Percentiles rank a stretch among this genome's conserved stretches.
phyloP scores from a whole-genome alignment of 2,329 filamentous ascomycete genomes.

The Sporothrix mexicana region DNA sequence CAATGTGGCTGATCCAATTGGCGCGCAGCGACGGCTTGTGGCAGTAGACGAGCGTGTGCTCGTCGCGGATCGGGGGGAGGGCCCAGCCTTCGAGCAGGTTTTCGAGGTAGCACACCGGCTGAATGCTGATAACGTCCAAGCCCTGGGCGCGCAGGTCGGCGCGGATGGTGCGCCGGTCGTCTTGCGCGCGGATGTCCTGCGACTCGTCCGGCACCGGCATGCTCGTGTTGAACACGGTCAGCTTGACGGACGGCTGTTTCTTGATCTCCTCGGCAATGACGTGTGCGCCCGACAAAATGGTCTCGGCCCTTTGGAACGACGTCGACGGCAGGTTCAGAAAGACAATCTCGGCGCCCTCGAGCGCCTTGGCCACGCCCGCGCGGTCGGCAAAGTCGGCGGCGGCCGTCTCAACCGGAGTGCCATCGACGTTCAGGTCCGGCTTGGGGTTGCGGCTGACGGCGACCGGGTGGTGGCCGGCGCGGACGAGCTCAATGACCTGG shows the following conservation, averaged over 20 bases:
- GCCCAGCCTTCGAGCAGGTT: constrained; percentile 50
- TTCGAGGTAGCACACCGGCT: constrained; percentile 49
- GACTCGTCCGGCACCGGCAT: constrained; percentile 41
- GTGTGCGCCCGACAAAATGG: constrained; percentile 61
- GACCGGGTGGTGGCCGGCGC: constrained; percentile 40
- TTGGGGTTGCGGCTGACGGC: constrained; percentile 41
- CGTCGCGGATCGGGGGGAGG: constrained; percentile 45
- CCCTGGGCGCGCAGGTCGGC: constrained; percentile 42
- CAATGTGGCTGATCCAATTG: constrained; percentile 50
- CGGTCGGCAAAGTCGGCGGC: constrained; percentile 38
- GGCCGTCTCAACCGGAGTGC: constrained; percentile 37
- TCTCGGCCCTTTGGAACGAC: constrained; percentile 46
- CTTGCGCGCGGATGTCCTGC: constrained; percentile 40
- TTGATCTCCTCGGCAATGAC: constrained; percentile 60
- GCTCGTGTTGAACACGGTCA: constrained; percentile 42
- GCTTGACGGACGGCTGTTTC: constrained; percentile 58
- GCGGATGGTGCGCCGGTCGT: constrained; percentile 45
- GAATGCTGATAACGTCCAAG: constrained; percentile 45
- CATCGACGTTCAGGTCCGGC: constrained; percentile 36
- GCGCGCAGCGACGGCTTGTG: constrained; percentile 47
- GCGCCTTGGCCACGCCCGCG: constrained; percentile 33
- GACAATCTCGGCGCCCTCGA: constrained; percentile 38
- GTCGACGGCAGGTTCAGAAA: constrained; percentile 43
- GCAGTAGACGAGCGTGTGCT: constrained; percentile 48
- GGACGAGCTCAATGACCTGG: constrained; percentile 40